A percentile compares a stretch with the other conserved stretches of the same genome.
Conservation (phyloP, 805 yeast genomes). For the Yueomyces sinensis region DNA sequence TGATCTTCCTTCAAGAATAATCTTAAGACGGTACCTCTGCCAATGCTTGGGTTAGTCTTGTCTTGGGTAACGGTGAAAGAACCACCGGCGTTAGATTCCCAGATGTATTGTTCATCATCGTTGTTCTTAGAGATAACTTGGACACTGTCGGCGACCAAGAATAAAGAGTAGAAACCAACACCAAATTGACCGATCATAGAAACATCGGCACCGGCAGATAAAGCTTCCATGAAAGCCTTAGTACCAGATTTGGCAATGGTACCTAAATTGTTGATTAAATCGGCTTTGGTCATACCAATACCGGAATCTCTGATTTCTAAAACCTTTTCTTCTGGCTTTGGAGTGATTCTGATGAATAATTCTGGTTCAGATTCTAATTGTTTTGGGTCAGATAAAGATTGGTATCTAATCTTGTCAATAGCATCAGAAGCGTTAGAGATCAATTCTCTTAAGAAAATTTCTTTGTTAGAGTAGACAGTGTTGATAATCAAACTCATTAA, state of each 20-base stretch:
- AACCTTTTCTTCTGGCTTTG: slow-evolving; percentile 86
- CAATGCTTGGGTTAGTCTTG: slow-evolving; percentile 68
- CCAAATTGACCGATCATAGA: slow-evolving; percentile 99
- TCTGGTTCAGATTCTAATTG: slow-evolving; percentile 92
- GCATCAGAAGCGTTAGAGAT: slow-evolving; percentile 99
- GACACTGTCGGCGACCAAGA: slow-evolving; percentile 97
- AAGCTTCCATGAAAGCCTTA: slow-evolving; percentile 98
- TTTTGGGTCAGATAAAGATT: slow-evolving; percentile 84
- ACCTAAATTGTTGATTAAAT: slow-evolving; percentile 97
- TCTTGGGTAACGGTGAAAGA: slow-evolving; percentile 94
- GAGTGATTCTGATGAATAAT: slow-evolving; percentile 93
- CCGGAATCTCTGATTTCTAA: slow-evolving; percentile 98
- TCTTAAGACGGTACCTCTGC: slow-evolving; percentile 93
- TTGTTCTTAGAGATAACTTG: slow-evolving; percentile 97
- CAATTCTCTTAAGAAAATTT: slow-evolving; percentile 96
- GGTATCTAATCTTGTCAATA: slow-evolving; percentile 94
- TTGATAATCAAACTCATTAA: slow-evolving; percentile 98
- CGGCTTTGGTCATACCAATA: slow-evolving; percentile 99
- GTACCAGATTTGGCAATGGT: slow-evolving; percentile 99
- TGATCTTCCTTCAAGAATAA: slow-evolving; percentile 97
- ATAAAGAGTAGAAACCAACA: slow-evolving; percentile 99
- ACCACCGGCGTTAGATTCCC: slow-evolving; percentile 99
- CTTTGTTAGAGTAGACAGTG: slow-evolving; percentile 99
- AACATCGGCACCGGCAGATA: slow-evolving; percentile 98
- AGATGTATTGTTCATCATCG: slow-evolving; percentile 97